Evolutionary conservation across 108 stramenopile genomes (phyloP), one percentile per base, ranked within the genome.

Genomic region (Skeletonema marinoi): DNA sequence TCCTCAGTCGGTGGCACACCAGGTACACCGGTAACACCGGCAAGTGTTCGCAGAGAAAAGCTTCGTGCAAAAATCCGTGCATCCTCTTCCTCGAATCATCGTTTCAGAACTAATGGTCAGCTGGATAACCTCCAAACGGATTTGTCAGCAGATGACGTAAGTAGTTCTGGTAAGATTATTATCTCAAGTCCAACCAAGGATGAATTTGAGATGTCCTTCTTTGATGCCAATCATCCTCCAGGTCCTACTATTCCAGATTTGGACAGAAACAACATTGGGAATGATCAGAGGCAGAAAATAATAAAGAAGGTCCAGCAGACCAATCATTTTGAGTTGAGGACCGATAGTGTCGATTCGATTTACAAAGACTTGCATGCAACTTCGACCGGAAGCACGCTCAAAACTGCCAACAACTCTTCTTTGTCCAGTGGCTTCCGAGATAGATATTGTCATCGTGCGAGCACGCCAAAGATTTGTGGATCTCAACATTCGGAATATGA

Each of bases 401-500:
- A 56, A 56, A 56, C 54, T 56, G 25, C 21, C 3, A 56, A 56
- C 25, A 56, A 56, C 25, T 56, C 54, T 7, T 56, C 54, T 25
- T 2, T 0, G n/a, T 10, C 16, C 10, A 56, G 13, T 8, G 56
- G 11, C 16, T 56, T 58, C 32, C 66, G 60, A 46, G 38, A 75
- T 14, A 32, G 66, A 30, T 42, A 71, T 51, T 67, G 67, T 33
- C 79, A 80, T 44, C 62, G 59, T 46, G 72, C 79, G n/a, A 73
- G 66, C 50, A 80, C 79, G 3, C 79, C 79, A 14, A 74, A 80
- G 42, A 74, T 80, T 63, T 39, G 79, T 19, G 79, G 79, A 7
- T 56, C 54, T 56, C 54, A 56, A 56, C 54, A 56, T 25, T 56
- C 21, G 8, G 21, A 32, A 38, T 80, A 71, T 48, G 17, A 77